phyloP scores from a whole-genome alignment of 1,284 basidiomycete genomes.

The Ceratobasidium papillatum region DNA sequence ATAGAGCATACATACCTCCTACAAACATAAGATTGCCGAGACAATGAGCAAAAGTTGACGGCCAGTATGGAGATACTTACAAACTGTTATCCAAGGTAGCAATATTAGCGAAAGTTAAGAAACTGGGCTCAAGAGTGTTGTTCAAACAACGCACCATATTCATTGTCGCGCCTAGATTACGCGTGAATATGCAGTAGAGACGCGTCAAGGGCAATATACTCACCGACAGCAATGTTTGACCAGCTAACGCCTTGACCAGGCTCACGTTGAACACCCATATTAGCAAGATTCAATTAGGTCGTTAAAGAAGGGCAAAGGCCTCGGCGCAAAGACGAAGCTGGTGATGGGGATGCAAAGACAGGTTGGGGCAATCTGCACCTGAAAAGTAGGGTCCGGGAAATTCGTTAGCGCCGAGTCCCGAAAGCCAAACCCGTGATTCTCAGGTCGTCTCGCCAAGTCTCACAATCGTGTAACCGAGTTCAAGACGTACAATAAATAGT shows the following conservation, averaged over 20 bases:
- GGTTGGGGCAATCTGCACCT: slow-evolving; percentile 45
- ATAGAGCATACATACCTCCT: slow-evolving; percentile 58
- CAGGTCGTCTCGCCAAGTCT: neutral
- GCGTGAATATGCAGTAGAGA: slow-evolving; percentile 27
- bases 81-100: slow-evolving; percentile 33
- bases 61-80: slow-evolving; percentile 38
- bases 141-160: slow-evolving; percentile 75
- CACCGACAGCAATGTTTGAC: slow-evolving; percentile 99
- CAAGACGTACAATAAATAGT: neutral
- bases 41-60: neutral
- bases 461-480: neutral
- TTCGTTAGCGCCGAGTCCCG: slow-evolving; percentile 30
- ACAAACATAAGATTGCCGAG: slow-evolving; percentile 42
- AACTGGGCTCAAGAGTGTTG: neutral
- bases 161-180: slow-evolving; percentile 84
- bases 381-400: slow-evolving; percentile 37
- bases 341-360: slow-evolving; percentile 43
- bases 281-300: slow-evolving; percentile 18
- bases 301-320: slow-evolving; percentile 27
- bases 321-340: slow-evolving; percentile 17
- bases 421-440: slow-evolving; percentile 18
- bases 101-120: neutral
- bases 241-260: slow-evolving; percentile 94
- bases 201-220: slow-evolving; percentile 51
- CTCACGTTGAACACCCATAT: slow-evolving; percentile 80